Evolutionary conservation across 139 green algal species (phyloP), one percentile per base, ranked within the genome.

Genomic region (Picochlorum costavermella): DNA sequence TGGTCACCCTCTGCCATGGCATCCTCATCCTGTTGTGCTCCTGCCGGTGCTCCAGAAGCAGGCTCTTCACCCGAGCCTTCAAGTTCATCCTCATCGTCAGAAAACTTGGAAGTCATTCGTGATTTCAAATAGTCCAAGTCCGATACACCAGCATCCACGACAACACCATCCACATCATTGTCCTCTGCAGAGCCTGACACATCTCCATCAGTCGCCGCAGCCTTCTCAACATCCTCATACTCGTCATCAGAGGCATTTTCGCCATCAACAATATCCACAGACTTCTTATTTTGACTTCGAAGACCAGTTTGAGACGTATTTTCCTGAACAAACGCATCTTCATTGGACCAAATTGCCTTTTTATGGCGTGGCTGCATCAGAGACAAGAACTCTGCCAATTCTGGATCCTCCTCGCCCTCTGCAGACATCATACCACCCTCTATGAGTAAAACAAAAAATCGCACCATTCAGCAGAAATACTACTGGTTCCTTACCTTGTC

Each of bases 361-460:
- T 85, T 86, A 43, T 50, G 67, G 3, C 86, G 80, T 1, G 88
- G 88, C 71, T 88, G 69, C 88, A 96, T 96, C 11, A 97, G 59
- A 44, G 84, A 71, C 70, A 98, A 60, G 61, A 98, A 98, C 83
- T 98, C 92, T 6, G 74, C 61, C 57, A 98, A 78, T 80, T 88
- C 75, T 0, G 81, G 76, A 70, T 97, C 90, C 1, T 73, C 80
- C 72, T 68, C 56, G n/a, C 25, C 56, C 23, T 14, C n/a, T 40
- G 6, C 33, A 40, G 5, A 40, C 33, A 40, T 8, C 33, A 40
- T 40, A 40, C 9, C 33, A 40, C 11, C 8, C 25, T 33, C 25
- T 12, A 49, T 10, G 11, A 58, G 20, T 28, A 30, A 33, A 28
- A 28, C 6, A 2, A 11, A 31, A 58, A 33, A 2, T 9, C 10